phyloP scores from a whole-genome alignment of 2,329 filamentous ascomycete species.

The Aureobasidium sp. region DNA sequence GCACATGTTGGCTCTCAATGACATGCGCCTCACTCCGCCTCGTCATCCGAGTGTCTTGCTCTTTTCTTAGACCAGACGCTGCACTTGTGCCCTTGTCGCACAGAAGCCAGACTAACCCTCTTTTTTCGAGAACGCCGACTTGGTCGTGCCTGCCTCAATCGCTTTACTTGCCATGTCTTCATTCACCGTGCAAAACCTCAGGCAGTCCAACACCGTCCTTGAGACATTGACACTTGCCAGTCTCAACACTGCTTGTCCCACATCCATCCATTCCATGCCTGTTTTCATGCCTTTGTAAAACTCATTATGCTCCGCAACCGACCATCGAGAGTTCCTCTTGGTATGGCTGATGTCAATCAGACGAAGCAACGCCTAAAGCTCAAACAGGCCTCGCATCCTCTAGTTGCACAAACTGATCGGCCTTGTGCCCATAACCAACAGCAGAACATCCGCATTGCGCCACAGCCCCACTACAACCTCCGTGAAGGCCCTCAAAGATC shows the following conservation, averaged over 20 bases:
- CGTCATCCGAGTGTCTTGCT: neutral
- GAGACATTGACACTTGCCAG: conserved; percentile 2
- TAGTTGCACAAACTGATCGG: conserved; percentile 1
- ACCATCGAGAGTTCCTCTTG: conserved; percentile 25
- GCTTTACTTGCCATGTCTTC: neutral
- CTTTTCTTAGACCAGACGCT: conserved; percentile 1
- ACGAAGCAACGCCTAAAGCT: conserved; percentile 21
- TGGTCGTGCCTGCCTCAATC: conserved; percentile 3
- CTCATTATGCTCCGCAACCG: conserved; percentile 25
- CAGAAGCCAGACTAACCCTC: neutral
- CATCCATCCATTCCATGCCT: neutral
- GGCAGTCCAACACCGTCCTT: neutral
- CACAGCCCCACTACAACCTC: conserved; percentile 1
- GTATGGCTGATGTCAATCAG: conserved; percentile 24
- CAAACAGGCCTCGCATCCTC: conserved; percentile 14
- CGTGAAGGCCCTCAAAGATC: conserved; percentile 15
- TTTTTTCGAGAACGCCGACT: neutral
- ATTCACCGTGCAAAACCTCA: neutral
- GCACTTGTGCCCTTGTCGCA: neutral
- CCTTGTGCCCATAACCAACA: conserved; percentile 17
- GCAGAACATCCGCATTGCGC: conserved; percentile 19
- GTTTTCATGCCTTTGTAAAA: neutral
- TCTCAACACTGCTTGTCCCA: conserved; percentile 8
- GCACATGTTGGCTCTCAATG: neutral
- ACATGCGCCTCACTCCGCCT: conserved; percentile 7